Evolutionary conservation across 2,329 filamentous ascomycete species (phyloP), one percentile per base, ranked within the genome.

Genomic region (Sporothrix curviconia): DNA sequence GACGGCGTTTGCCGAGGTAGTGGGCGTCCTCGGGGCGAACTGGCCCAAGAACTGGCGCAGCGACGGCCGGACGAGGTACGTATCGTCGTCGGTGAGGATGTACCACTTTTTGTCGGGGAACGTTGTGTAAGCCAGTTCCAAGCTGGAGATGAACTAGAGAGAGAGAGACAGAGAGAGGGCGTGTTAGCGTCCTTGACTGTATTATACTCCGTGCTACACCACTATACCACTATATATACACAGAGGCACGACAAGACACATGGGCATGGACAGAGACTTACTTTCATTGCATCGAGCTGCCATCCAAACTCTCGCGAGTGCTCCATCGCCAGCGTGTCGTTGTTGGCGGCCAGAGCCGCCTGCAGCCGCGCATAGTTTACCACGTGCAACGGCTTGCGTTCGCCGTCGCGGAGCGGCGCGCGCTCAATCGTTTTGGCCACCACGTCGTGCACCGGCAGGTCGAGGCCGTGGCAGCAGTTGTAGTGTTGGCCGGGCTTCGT

Each of bases 11-110:
- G n/a, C 49, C 49, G 14, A 51, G 24, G 24, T 40, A 51, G 34
- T 51, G 49, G 15, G n/a, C 34, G 15, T 34, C 32, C 24, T 22
- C 2, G 34, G 2, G 34, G 25, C 19, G 7, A 40, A 51, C 22
- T 51, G 49, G 8, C 49, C 49, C 19, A 51, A 34, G 12, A 51
- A 39, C 30, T 30, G 22, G 14, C 49, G 49, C 34, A 51, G 49
- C 12, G 34, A 22, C 1, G 49, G 49, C 1, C 49, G 34, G 22
- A 51, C 36, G 4, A 39, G 34, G 34, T 51, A 51, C 12, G 49
- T 51, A 22, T 51, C 34, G 49, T 51, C 49, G 34, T 51, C 49
- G 34, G 49, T 34, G 32, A 51, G 49, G 17, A 51, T 30, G 49
- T 51, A 51, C 49, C 49, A 51, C 34, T n/a, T 39, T 11, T 51